phyloP scores from a whole-genome alignment of 73 alveolate species.

The Urostyla sp. region DNA sequence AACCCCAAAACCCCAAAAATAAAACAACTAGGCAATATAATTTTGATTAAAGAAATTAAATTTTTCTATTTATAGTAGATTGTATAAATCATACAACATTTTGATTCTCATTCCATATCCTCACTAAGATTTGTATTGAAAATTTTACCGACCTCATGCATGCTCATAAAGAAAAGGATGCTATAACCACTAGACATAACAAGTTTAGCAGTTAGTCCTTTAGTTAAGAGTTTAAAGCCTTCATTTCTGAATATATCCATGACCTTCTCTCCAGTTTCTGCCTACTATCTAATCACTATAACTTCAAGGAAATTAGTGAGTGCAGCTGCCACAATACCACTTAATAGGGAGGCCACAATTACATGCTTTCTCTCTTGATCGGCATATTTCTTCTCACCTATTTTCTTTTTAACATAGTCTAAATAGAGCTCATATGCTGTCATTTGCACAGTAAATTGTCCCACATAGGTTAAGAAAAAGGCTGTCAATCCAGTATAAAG shows the following conservation, averaged over 20 bases:
- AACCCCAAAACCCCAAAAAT: too few species aligned
- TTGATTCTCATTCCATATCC: constrained; percentile 16
- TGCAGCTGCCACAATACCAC: constrained; percentile 44
- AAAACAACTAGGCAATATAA: too few species aligned
- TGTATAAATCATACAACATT: too few species aligned
- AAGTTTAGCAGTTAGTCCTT: constrained; percentile 47
- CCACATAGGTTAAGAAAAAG: constrained; percentile 53
- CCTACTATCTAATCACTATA: constrained; percentile 31
- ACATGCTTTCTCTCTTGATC: constrained; percentile 39
- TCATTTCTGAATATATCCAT: constrained; percentile 19
- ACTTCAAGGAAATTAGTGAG: constrained; percentile 43
- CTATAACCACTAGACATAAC: constrained; percentile 29
- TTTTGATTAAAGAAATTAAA: too few species aligned
- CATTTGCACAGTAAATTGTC: constrained; percentile 61
- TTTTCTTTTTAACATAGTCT: background rate
- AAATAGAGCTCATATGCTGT: constrained; percentile 54
- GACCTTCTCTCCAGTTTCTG: constrained; percentile 19
- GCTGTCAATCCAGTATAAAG: constrained; percentile 52
- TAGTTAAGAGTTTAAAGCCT: constrained; percentile 32
- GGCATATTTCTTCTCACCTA: constrained; percentile 9
- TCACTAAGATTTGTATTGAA: constrained; percentile 50
- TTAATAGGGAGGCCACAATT: constrained; percentile 6
- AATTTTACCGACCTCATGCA: constrained; percentile 43
- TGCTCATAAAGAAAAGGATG: constrained; percentile 45
- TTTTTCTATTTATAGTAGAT: too few species aligned